phyloP scores from a whole-genome alignment of 805 yeast species.

The Cyberlindnera suaveolens region DNA sequence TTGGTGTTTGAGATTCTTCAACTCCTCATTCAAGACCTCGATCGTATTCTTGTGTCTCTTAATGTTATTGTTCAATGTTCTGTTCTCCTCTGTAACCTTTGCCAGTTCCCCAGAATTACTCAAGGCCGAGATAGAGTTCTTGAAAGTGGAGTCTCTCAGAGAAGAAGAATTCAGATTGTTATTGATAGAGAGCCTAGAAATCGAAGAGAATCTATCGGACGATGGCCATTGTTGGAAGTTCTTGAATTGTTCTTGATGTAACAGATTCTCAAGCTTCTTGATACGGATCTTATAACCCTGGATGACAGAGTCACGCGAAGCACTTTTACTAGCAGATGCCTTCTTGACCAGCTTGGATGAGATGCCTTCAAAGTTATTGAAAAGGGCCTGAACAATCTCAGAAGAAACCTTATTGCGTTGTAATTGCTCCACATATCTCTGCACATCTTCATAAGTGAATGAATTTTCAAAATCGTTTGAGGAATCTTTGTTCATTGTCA shows the following conservation, averaged over 20 bases:
- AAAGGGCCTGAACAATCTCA: constrained; percentile 30
- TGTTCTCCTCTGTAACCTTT: constrained; percentile 11
- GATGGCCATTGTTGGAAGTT: constrained; percentile 43
- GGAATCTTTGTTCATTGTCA: constrained; percentile 10
- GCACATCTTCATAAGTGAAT: constrained; percentile 24
- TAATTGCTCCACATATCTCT: constrained; percentile 32
- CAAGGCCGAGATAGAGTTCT: constrained; percentile 1
- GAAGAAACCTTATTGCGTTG: constrained; percentile 24
- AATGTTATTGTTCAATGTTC: constrained; percentile 5
- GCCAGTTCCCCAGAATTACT: constrained; percentile 4
- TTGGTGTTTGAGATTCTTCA: constrained; percentile 11
- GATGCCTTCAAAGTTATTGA: constrained; percentile 32
- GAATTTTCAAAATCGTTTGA: not conserved
- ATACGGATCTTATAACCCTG: constrained; percentile 68
- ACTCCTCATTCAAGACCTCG: constrained; percentile 12
- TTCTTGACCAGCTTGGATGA: constrained; percentile 22
- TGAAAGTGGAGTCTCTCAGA: not conserved
- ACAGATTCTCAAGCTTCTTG: constrained; percentile 64
- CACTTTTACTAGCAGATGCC: constrained; percentile 1
- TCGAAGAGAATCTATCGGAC: constrained; percentile 7
- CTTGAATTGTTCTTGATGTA: constrained; percentile 67
- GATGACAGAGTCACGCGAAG: constrained; percentile 31
- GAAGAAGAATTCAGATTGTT: constrained; percentile 5
- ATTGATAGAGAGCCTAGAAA: constrained; percentile 9
- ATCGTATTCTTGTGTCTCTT: constrained; percentile 8